Conservation (phyloP, 2,329 filamentous ascomycete genomes). For the Ustulina deusta region DNA sequence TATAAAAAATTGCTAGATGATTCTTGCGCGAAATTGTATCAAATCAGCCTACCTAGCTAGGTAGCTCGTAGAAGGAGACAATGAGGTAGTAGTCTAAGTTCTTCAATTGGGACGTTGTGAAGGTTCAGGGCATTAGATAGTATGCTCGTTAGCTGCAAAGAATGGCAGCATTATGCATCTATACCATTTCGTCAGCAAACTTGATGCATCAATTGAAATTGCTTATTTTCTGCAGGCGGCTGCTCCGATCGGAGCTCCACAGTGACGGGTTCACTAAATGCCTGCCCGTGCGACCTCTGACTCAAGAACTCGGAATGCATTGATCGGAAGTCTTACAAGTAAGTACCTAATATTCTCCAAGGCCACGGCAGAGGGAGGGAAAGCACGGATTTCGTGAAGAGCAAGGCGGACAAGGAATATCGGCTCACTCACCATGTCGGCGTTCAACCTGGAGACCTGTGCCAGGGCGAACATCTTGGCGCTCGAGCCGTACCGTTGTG, state of each 20-base stretch:
- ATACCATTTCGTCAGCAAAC: slow-evolving; percentile 27
- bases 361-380: background rate
- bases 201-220: slow-evolving; percentile 46
- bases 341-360: background rate
- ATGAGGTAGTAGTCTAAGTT: no score
- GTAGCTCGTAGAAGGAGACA: no score
- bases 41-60: no score
- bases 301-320: slow-evolving; percentile 17
- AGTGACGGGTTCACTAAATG: slow-evolving; percentile 12
- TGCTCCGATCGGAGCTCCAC: slow-evolving; percentile 47
- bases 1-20: background rate
- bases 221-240: slow-evolving; percentile 16
- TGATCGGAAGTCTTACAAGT: background rate
- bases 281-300: slow-evolving; percentile 23
- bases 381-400: background rate
- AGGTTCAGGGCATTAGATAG: no score
- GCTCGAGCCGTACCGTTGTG: slow-evolving; percentile 83
- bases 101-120: no score
- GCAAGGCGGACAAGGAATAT: background rate
- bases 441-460: slow-evolving; percentile 80
- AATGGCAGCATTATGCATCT: slow-evolving; percentile 30
- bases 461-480: slow-evolving; percentile 81
- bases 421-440: slow-evolving; percentile 59
- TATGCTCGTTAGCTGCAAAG: slow-evolving; percentile 19
- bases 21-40: background rate